phyloP scores from a whole-genome alignment of 148 eudicot genomes.

The Rhododendron henanense region DNA sequence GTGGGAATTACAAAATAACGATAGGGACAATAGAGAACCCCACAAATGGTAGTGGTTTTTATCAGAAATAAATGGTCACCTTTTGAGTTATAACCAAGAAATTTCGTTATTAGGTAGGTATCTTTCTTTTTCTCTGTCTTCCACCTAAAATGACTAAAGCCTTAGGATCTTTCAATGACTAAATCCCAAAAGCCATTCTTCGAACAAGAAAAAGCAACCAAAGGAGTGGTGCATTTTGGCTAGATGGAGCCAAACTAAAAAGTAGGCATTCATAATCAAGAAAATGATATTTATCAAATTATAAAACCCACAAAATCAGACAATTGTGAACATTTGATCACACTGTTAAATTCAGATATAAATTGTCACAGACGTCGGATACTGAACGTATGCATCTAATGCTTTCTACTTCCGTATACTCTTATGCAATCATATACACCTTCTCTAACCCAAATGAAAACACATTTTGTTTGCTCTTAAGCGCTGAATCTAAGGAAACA shows the following conservation, averaged over 20 bases:
- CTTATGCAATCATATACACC: neutral
- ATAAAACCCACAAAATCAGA: neutral
- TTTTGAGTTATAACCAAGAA: slow-evolving; percentile 12
- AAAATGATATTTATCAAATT: neutral
- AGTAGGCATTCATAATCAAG: neutral
- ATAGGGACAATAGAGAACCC: slow-evolving; percentile 24
- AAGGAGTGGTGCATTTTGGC: slow-evolving; percentile 8
- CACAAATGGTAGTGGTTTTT: slow-evolving; percentile 18
- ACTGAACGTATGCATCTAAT: neutral
- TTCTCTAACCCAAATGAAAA: neutral
- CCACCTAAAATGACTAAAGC: slow-evolving; percentile 28
- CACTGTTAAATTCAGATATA: neutral
- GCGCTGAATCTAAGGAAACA: slow-evolving; percentile 7
- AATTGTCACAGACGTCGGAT: neutral
- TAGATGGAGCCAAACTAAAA: neutral
- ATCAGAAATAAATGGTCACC: slow-evolving; percentile 18
- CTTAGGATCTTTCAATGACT: slow-evolving; percentile 9
- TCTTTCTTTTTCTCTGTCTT: slow-evolving; percentile 32
- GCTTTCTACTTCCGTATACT: neutral
- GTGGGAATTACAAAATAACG: slow-evolving; percentile 5
- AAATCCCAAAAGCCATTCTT: neutral
- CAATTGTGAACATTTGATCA: neutral
- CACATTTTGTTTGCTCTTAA: neutral
- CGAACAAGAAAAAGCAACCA: slow-evolving; percentile 6
- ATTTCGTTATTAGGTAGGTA: slow-evolving; percentile 22